phyloP scores from a whole-genome alignment of 1,139 yeast species.

The Saccharomyces hybrid region DNA sequence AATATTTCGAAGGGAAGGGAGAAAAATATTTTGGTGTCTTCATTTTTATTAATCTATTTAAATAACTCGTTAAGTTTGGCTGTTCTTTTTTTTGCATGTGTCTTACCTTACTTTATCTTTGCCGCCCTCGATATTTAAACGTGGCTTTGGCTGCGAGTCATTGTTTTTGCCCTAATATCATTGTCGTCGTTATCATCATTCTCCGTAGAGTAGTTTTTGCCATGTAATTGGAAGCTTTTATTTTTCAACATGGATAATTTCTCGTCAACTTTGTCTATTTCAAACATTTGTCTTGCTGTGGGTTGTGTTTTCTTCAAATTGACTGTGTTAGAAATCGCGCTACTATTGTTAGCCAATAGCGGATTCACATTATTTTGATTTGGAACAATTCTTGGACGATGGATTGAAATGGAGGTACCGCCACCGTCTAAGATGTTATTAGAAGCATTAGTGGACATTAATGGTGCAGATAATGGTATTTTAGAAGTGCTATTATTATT shows the following conservation, averaged over 20 bases:
- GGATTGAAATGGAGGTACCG: slow-evolving; percentile 12
- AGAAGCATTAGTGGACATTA: not conserved
- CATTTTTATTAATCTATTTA: not conserved
- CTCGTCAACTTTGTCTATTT: slow-evolving; percentile 31
- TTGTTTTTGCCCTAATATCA: slow-evolving; percentile 1
- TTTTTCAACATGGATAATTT: slow-evolving; percentile 23
- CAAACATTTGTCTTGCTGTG: slow-evolving; percentile 15
- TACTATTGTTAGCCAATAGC: slow-evolving; percentile 7
- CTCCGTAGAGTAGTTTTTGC: slow-evolving; percentile 1
- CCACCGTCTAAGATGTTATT: slow-evolving; percentile 11
- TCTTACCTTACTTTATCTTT: not conserved
- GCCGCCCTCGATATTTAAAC: not conserved
- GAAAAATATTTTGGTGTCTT: not conserved
- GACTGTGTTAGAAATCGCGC: not conserved
- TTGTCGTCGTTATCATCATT: slow-evolving; percentile 1
- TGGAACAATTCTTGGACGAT: slow-evolving; percentile 9
- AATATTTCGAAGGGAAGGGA: not conserved
- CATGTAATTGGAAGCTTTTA: slow-evolving; percentile 1
- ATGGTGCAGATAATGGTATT: slow-evolving; percentile 1
- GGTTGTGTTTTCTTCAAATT: not conserved
- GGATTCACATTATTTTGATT: slow-evolving; percentile 7
- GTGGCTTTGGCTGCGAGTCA: slow-evolving; percentile 11
- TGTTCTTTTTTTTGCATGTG: not conserved
- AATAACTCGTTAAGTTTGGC: slow-evolving; percentile 1
- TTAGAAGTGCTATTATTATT: not conserved